A percentile compares a stretch with the other conserved stretches of the same genome.
phyloP scores from a whole-genome alignment of 495 filamentous ascomycete species.

The Podospora pseudocomata region DNA sequence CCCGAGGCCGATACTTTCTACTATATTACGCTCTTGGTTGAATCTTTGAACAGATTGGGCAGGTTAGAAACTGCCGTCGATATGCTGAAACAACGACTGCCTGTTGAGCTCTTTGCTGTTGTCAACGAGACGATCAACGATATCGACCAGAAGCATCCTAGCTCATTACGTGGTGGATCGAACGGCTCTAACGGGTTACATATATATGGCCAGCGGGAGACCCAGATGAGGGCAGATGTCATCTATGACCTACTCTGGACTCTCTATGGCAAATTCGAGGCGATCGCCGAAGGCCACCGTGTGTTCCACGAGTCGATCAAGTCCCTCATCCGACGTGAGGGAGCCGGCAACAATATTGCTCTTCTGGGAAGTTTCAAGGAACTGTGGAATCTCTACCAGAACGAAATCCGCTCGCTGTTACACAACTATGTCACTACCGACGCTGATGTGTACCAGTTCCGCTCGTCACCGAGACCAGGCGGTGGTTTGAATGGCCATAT shows the following conservation, averaged over 20 bases:
- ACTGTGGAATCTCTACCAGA: constrained; percentile 79
- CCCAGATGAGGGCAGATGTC: constrained; percentile 70
- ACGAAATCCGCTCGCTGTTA: constrained; percentile 80
- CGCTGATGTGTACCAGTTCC: constrained; percentile 62
- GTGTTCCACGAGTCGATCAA: constrained; percentile 87
- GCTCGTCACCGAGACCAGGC: constrained; percentile 41
- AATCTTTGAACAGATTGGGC: constrained; percentile 83
- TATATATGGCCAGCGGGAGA: constrained; percentile 62
- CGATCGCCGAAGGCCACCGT: constrained; percentile 92
- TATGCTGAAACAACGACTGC: constrained; percentile 84
- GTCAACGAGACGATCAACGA: constrained; percentile 94
- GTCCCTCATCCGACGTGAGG: constrained; percentile 74
- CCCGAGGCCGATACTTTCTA: constrained; percentile 92
- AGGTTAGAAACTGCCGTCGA: constrained; percentile 81
- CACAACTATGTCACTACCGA: constrained; percentile 98
- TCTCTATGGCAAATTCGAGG: constrained; percentile 92
- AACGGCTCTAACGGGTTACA: constrained; percentile 56
- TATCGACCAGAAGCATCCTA: constrained; percentile 85
- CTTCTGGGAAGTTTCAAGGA: constrained; percentile 82
- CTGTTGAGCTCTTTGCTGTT: constrained; percentile 88
- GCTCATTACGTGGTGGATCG: constrained; percentile 55
- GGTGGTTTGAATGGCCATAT: constrained; percentile 49
- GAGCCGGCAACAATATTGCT: constrained; percentile 52
- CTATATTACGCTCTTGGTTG: constrained; percentile 84
- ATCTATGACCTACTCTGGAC: constrained; percentile 88